These are phyloP conservation scores for Cercospora canescens DNA, from an alignment of 2,329 filamentous ascomycete genomes.

Conservation along the genomic window DNA sequence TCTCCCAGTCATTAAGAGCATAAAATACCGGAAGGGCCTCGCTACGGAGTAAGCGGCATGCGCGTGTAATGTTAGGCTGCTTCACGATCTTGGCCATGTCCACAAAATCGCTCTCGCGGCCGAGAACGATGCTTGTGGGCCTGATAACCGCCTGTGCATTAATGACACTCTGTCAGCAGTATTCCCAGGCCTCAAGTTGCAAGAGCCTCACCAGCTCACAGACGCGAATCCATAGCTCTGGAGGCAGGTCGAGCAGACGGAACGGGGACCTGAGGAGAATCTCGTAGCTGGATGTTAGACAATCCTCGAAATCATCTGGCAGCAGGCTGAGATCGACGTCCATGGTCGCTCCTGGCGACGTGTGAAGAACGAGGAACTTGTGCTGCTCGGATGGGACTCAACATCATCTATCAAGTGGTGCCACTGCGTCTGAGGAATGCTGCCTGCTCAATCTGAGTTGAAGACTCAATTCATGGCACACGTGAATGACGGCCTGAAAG, in stretches of 20 bases:
- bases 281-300: slow-evolving; percentile 5
- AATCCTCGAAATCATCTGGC: slow-evolving; percentile 14
- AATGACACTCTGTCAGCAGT: not conserved
- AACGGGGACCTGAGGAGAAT: slow-evolving; percentile 14
- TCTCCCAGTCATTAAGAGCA: slow-evolving; percentile 15
- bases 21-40: slow-evolving; percentile 22
- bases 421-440: not conserved
- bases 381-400: not conserved
- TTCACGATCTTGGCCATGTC: slow-evolving; percentile 9
- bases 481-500: not conserved
- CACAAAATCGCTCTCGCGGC: slow-evolving; percentile 7
- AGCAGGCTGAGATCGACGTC: slow-evolving; percentile 14
- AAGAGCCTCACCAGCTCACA: slow-evolving; percentile 8
- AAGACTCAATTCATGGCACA: not conserved
- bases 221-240: slow-evolving; percentile 19
- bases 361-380: not conserved
- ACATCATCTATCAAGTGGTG: not conserved
- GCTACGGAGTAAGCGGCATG: slow-evolving; percentile 13
- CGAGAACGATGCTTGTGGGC: slow-evolving; percentile 9
- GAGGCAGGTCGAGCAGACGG: slow-evolving; percentile 25
- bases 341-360: slow-evolving; percentile 2
- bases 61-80: slow-evolving; percentile 21
- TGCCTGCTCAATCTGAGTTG: not conserved
- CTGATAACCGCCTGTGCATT: slow-evolving; percentile 12
- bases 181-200: not conserved